phyloP scores from a whole-genome alignment of 148 eudicot genomes.

The Vaccinium myrtillus region DNA sequence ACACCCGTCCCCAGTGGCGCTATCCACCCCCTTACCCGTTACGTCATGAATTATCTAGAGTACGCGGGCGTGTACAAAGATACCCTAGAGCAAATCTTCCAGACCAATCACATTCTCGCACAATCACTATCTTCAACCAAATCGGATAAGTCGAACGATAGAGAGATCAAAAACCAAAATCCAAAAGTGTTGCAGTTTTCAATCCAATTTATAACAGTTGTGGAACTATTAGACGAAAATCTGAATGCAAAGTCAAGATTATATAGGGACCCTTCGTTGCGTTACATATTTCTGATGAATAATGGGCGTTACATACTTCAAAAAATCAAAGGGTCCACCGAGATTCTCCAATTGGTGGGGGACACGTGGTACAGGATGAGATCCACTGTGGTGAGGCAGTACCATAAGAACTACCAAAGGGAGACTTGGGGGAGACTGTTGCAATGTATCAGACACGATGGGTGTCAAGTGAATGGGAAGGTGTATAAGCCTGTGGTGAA shows the following conservation, averaged over 20 bases:
- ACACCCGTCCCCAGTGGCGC: conserved; percentile 75
- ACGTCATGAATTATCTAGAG: conserved; percentile 74
- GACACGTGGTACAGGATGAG: conserved; percentile 52
- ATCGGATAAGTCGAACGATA: neutral
- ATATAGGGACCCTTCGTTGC: conserved; percentile 57
- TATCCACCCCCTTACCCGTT: conserved; percentile 81
- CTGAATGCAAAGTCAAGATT: conserved; percentile 66
- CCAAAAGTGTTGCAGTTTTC: conserved; percentile 38
- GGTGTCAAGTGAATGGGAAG: conserved; percentile 58
- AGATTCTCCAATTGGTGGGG: conserved; percentile 59
- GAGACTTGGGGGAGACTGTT: conserved; percentile 70
- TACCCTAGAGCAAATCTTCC: conserved; percentile 56
- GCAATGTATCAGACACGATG: conserved; percentile 64
- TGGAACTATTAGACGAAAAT: conserved; percentile 53
- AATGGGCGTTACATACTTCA: conserved; percentile 75
- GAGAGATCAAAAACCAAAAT: conserved; percentile 11
- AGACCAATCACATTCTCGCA: conserved; percentile 22
- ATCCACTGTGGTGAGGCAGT: conserved; percentile 59
- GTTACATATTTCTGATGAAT: conserved; percentile 74
- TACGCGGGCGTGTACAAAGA: conserved; percentile 73
- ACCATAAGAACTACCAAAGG: conserved; percentile 79
- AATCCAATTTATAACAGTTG: conserved; percentile 32
- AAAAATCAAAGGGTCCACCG: conserved; percentile 65
- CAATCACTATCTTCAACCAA: conserved; percentile 15
- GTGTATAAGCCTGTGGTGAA: conserved; percentile 57